Evolutionary conservation across 345 rosid species (phyloP).

Genomic region (Nasturtium officinale): DNA sequence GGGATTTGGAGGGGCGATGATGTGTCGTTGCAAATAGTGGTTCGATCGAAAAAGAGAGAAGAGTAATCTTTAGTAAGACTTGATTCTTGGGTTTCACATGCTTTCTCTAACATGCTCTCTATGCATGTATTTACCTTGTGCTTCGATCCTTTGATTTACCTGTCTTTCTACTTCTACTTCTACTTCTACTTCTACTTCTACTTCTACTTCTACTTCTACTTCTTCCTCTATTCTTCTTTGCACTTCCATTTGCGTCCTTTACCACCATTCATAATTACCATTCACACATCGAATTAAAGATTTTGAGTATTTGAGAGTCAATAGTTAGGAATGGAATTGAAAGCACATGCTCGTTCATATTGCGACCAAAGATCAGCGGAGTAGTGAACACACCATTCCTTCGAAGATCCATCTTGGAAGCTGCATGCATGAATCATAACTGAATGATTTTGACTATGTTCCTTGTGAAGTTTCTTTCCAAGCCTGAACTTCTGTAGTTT

Average conservation of each 20-base stretch:
- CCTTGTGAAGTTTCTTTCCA: conserved; percentile 87
- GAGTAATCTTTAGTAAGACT: conserved; percentile 45
- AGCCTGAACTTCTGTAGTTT: conserved; percentile 75
- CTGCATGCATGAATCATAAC: conserved; percentile 32
- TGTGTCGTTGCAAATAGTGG: conserved; percentile 36
- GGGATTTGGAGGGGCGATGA: conserved; percentile 26
- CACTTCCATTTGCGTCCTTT: conserved; percentile 80
- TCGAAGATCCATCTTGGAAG: conserved; percentile 38
- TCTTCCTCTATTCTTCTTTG: conserved; percentile 78
- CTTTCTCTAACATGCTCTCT: conserved; percentile 92
- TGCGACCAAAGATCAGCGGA: conserved; percentile 47
- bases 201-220: conserved; percentile 89
- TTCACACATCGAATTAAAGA: conserved; percentile 3
- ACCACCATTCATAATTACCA: conserved; percentile 17
- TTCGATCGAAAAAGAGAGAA: conserved; percentile 29
- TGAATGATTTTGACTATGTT: conserved; percentile 63
- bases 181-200: conserved; percentile 81
- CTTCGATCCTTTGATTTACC: conserved; percentile 89
- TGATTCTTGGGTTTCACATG: conserved; percentile 76
- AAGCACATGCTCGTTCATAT: conserved; percentile 67
- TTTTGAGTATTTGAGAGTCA: conserved; percentile 20
- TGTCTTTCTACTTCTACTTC: conserved; percentile 92
- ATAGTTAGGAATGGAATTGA: conserved; percentile 17
- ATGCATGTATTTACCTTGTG: conserved; percentile 97
- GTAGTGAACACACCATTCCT: conserved; percentile 45